Evolutionary conservation across 768 basidiomycete species (phyloP), one percentile per base, ranked within the genome.

Genomic region (Coprinopsis marcescibilis): DNA sequence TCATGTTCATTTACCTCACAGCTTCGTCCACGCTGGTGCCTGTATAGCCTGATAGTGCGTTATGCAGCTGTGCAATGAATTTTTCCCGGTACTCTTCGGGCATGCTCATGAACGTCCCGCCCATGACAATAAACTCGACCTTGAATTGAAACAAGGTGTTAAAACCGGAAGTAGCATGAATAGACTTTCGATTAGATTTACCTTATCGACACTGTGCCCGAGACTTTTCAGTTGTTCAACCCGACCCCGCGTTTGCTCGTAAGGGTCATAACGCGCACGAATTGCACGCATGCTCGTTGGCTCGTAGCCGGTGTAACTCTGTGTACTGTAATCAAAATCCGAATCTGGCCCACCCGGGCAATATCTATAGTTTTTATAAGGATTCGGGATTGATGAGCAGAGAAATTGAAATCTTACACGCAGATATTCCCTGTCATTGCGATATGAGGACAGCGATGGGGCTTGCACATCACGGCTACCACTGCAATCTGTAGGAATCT

Each of bases 361-460:
- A 63, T 98, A 97, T 29, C 91, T 93, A 52, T 10, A 20, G 10
- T 23, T 14, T 5, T 21, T 24, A 32, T 33, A 46, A 34, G 52
- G 1, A 42, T 1, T 43, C 27, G 34, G 39, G 3, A 11, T 21
- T 1, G 26, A 12, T 14, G 32, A 33, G 19, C 1, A 24, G 36
- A 15, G n/a, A 7, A 29, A 30, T 27, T 11, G 10, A 25, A 27
- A 20, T 69, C 86, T 53, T 65, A 95, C 85, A 99, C 96, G 68
- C 96, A 99, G 47, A 99, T 98, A 58, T 99, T 99, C 23, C 96
- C 96, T 0, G 96, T 99, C 91, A 99, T 96, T 6, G 96, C 96
- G 46, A 99, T 98, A 68, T 99, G 96, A 3, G 96, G 96, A 72
- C 96, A 99, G 45, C 96, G 80, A 72, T 99, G 96, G 1, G 96